Evolutionary conservation across 805 yeast species (phyloP), one percentile per base, ranked within the genome.

Genomic region (Yarrowia porcina): DNA sequence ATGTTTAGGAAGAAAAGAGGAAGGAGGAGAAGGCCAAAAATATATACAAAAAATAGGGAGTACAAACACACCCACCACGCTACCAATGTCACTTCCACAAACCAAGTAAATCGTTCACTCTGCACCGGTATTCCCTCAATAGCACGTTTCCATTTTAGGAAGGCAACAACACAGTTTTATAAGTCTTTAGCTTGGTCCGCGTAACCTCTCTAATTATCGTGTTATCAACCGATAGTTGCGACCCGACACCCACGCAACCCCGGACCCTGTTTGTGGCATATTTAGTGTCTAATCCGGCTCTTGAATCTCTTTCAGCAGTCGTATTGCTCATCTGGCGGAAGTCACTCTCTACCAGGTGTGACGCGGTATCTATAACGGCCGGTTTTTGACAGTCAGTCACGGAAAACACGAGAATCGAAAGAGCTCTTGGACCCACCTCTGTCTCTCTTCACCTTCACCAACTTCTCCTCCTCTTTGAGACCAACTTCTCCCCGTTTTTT

Each of bases 211-310:
- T 13, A 52, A 52, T 52, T 52, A 52, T 52, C 59, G 59, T 52
- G 59, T 52, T 52, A 52, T 52, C 59, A 52, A 52, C 59, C 59
- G 59, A 52, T 52, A 52, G 59, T 52, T 52, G 59, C 59, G 59
- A 52, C 59, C 59, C 32, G 56, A 32, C 59, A 25, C 25, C 44
- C 32, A 35, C 44, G 38, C 33, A 23, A 23, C 33, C 59, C 57
- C 59, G 59, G 59, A 36, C 38, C 56, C 44, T 52, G 59, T 52
- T 52, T 52, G 59, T 52, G 59, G 59, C 59, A 52, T 52, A 52
- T 52, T 25, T 36, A 52, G 59, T 52, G 59, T 52, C 59, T 35
- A 52, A 52, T 52, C 17, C 59, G 59, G 20, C 59, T 36, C 44
- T 49, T 52, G 59, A 36, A 35, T 18, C 59, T n/a, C 12, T 33